These are phyloP conservation scores for Aspergillus diversus DNA, from an alignment of 495 filamentous ascomycete genomes.

Conservation along the genomic window DNA sequence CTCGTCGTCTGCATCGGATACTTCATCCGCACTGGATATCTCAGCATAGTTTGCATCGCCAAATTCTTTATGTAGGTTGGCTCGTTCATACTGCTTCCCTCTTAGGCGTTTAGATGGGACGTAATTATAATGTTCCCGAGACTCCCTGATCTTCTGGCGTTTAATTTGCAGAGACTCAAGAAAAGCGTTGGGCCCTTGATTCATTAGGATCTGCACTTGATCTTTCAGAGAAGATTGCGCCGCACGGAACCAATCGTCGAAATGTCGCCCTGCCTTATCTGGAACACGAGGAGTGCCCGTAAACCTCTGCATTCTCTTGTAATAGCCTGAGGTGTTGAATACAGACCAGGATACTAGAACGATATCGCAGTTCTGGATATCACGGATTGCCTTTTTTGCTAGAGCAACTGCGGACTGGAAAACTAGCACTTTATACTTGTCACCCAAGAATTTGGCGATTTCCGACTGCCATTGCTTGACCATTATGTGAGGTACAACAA, in stretches of 20 bases:
- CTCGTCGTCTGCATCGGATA: slow-evolving; percentile 14
- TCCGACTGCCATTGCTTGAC: slow-evolving; percentile 70
- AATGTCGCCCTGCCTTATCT: slow-evolving; percentile 45
- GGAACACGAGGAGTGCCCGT: slow-evolving; percentile 52
- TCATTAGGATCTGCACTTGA: slow-evolving; percentile 42
- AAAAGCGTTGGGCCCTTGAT: slow-evolving; percentile 31
- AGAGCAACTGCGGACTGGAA: slow-evolving; percentile 41
- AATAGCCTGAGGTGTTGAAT: slow-evolving; percentile 51
- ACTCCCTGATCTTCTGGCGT: slow-evolving; percentile 26
- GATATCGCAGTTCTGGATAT: slow-evolving; percentile 56
- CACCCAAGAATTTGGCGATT: slow-evolving; percentile 59
- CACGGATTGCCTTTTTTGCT: slow-evolving; percentile 34
- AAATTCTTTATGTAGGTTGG: slow-evolving; percentile 1
- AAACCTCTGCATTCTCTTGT: slow-evolving; percentile 52
- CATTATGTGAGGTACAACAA: slow-evolving; percentile 67
- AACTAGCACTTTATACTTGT: slow-evolving; percentile 42
- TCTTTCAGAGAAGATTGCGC: slow-evolving; percentile 43
- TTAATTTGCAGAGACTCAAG: slow-evolving; percentile 31
- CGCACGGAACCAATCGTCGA: slow-evolving; percentile 57
- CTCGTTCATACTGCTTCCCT: slow-evolving; percentile 27
- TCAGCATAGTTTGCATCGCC: slow-evolving; percentile 20
- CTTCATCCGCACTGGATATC: slow-evolving; percentile 23
- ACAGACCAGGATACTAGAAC: slow-evolving; percentile 58
- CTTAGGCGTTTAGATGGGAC: slow-evolving; percentile 39
- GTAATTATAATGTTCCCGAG: slow-evolving; percentile 29